These are phyloP conservation scores for Sistotremastrum niveocremeum DNA, from an alignment of 768 basidiomycete genomes.

Conservation along the genomic window DNA sequence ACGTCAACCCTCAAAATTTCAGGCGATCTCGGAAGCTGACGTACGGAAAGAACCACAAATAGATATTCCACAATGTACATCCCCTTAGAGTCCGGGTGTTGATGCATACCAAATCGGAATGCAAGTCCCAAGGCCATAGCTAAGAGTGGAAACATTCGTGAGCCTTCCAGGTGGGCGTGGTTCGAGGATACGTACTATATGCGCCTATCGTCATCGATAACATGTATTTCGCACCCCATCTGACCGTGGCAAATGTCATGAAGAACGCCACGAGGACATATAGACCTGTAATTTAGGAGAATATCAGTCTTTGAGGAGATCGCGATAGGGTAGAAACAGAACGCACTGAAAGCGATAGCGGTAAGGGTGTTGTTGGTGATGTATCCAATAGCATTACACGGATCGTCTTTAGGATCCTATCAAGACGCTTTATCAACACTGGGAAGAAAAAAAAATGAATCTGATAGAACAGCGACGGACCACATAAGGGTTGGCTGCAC, in stretches of 20 bases:
- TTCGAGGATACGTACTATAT: slow-evolving; percentile 27
- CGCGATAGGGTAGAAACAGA: no score
- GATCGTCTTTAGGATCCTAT: slow-evolving; percentile 36
- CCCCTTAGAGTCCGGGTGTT: slow-evolving; percentile 11
- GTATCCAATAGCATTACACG: slow-evolving; percentile 39
- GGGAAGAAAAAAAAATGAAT: no score
- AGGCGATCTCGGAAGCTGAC: no score
- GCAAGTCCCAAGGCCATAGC: no score
- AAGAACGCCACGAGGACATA: slow-evolving; percentile 27
- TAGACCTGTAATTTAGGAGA: slow-evolving; percentile 15
- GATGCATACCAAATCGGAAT: slow-evolving; percentile 10
- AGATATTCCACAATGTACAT: slow-evolving; percentile 11
- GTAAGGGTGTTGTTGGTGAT: slow-evolving; percentile 42
- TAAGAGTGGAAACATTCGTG: no score
- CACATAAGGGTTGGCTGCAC: no score
- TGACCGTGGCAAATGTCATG: slow-evolving; percentile 30
- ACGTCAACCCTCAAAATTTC: no score
- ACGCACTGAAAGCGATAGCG: slow-evolving; percentile 33
- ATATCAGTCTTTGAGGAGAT: no score
- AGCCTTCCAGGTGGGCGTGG: no score
- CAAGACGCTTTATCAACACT: no score
- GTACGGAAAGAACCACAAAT: slow-evolving; percentile 6
- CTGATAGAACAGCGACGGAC: slow-evolving; percentile 1
- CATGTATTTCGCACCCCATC: slow-evolving; percentile 45
- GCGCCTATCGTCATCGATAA: slow-evolving; percentile 48